Percentiles rank a stretch among this genome's conserved stretches.
Conservation (phyloP, 306 rosid species). For the Sphenostylis stenocarpa region DNA sequence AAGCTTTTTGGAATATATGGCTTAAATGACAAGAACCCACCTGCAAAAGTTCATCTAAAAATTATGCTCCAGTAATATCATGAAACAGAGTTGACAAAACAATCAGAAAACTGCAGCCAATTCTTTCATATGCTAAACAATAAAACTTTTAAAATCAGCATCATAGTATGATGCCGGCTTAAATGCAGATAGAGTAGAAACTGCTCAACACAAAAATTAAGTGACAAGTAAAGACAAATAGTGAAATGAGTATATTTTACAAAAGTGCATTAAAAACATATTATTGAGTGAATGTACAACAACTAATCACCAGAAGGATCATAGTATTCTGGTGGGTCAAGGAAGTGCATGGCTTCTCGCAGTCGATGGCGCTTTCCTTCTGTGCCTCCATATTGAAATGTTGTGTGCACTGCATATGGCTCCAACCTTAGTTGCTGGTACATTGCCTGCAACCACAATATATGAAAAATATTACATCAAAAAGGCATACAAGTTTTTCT, state of each 20-base stretch:
- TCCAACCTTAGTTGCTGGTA: constrained; percentile 83
- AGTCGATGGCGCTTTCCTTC: constrained; percentile 97
- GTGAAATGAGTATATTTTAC: constrained; percentile 8
- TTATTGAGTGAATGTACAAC: constrained; percentile 1
- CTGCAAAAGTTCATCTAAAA: constrained; percentile 56
- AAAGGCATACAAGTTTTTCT: neutral
- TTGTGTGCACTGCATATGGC: constrained; percentile 95
- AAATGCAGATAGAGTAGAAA: neutral
- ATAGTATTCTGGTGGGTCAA: constrained; percentile 86
- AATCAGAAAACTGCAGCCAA: constrained; percentile 20
- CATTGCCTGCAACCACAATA: constrained; percentile 63
- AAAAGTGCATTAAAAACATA: constrained; percentile 19
- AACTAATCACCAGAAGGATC: constrained; percentile 69
- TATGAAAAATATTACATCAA: constrained; percentile 1
- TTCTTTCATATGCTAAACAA: constrained; percentile 1
- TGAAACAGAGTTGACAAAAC: constrained; percentile 11
- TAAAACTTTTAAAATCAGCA: neutral
- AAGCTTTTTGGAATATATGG: constrained; percentile 75
- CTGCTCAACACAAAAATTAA: constrained; percentile 1
- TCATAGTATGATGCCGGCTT: constrained; percentile 22
- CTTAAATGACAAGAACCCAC: constrained; percentile 86
- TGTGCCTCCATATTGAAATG: constrained; percentile 93
- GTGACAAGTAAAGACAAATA: constrained; percentile 19
- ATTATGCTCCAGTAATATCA: constrained; percentile 23
- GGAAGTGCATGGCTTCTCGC: constrained; percentile 87